Evolutionary conservation across 2,329 filamentous ascomycete species (phyloP).

Genomic region (Teratosphaeria pseudoeucalypti): DNA sequence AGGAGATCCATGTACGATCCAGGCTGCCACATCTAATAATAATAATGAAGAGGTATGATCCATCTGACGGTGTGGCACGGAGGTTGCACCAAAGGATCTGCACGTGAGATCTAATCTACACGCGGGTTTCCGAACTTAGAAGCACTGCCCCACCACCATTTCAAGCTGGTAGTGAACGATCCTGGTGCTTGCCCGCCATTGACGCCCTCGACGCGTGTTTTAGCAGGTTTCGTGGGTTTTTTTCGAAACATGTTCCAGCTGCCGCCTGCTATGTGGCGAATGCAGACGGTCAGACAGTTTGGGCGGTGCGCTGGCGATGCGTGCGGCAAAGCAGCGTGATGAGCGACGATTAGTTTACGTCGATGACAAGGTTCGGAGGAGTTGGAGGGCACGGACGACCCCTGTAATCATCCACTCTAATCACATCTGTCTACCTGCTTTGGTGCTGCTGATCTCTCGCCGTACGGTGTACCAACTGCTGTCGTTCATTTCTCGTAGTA

Average conservation of each 20-base stretch:
- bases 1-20: background rate
- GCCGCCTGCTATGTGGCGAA: background rate
- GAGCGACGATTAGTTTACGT: background rate
- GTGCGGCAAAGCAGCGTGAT: background rate
- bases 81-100: too few species aligned
- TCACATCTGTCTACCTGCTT: background rate
- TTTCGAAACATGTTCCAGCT: background rate
- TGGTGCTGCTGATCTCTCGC: background rate
- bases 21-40: too few species aligned
- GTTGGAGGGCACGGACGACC: background rate
- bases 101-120: too few species aligned
- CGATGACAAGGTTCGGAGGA: background rate
- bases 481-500: background rate
- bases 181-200: background rate
- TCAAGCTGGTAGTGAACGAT: background rate
- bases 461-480: background rate
- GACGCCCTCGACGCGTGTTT: background rate
- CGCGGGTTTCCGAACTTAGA: too few species aligned
- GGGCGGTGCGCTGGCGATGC: background rate
- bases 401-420: background rate
- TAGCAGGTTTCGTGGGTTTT: background rate
- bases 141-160: background rate
- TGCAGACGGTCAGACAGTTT: background rate
- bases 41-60: too few species aligned
- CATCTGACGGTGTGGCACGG: too few species aligned